These are phyloP conservation scores for Gossypium stocksii DNA, from an alignment of 345 rosid genomes.

Conservation along the genomic window DNA sequence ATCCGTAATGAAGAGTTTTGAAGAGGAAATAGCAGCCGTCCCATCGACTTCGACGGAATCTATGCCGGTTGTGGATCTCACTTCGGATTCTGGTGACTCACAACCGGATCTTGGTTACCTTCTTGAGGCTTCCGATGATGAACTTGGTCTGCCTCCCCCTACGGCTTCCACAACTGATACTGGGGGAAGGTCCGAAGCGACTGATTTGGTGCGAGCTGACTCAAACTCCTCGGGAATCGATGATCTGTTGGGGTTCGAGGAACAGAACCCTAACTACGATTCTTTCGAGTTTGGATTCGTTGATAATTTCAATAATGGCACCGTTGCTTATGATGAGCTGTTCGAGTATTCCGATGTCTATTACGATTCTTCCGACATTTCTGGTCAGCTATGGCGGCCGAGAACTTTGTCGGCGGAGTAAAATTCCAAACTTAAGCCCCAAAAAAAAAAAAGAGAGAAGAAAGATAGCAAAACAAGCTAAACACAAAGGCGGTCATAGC, in stretches of 20 bases:
- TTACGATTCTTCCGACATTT: conserved; percentile 34
- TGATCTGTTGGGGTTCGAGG: conserved; percentile 44
- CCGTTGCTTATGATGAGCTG: conserved; percentile 46
- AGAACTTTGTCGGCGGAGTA: conserved; percentile 51
- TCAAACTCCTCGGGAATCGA: conserved; percentile 33
- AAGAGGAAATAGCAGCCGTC: conserved; percentile 41
- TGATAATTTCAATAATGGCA: conserved; percentile 31
- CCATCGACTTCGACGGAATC: conserved; percentile 14
- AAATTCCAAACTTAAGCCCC: not conserved
- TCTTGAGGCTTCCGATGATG: conserved; percentile 85
- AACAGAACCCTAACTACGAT: conserved; percentile 38
- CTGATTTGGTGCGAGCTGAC: conserved; percentile 26
- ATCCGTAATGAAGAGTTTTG: conserved; percentile 68
- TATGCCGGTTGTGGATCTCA: conserved; percentile 15
- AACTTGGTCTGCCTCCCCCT: conserved; percentile 80
- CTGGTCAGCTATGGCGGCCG: conserved; percentile 50
- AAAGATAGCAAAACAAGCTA: not conserved
- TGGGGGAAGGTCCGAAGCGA: conserved; percentile 26
- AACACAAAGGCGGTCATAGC: not conserved
- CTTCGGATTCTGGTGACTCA: conserved; percentile 23
- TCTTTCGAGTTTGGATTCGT: conserved; percentile 41
- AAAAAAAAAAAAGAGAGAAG: not conserved
- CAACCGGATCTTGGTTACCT: conserved; percentile 70
- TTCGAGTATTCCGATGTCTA: conserved; percentile 45
- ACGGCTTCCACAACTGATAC: conserved; percentile 12